Evolutionary conservation across 495 filamentous ascomycete species (phyloP).

Genomic region (Aeminium ludgeri): DNA sequence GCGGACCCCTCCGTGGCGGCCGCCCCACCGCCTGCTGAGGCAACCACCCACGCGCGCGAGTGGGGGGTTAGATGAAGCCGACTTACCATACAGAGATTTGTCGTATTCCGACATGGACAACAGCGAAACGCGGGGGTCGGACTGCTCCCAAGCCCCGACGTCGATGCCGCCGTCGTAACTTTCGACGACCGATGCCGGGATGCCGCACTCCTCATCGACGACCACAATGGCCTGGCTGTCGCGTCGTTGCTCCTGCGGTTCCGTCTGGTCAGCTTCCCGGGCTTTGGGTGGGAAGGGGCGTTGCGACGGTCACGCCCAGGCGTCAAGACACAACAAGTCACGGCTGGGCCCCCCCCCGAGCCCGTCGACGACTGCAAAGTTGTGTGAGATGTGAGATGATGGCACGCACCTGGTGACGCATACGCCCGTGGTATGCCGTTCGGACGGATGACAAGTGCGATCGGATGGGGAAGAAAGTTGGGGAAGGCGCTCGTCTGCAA

Average conservation of each 20-base stretch:
- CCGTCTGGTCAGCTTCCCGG: no score
- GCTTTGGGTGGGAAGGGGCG: no score
- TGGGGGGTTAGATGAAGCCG: conserved; percentile 10
- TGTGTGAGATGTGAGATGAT: background rate
- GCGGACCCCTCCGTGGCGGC: conserved; percentile 2
- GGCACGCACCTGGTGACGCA: conserved; percentile 17
- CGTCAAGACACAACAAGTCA: no score
- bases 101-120: conserved; percentile 41
- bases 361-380: no score
- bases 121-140: conserved; percentile 12
- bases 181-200: conserved; percentile 9
- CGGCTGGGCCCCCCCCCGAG: no score
- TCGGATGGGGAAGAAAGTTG: conserved; percentile 4
- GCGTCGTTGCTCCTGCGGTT: conserved; percentile 7
- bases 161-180: conserved; percentile 6
- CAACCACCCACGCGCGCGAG: conserved; percentile 4
- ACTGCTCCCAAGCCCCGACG: conserved; percentile 10
- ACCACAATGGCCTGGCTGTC: conserved; percentile 12
- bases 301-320: no score
- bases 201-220: conserved; percentile 13
- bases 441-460: conserved; percentile 8
- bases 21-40: conserved; percentile 5
- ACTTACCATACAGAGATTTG: conserved; percentile 35
- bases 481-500: conserved; percentile 13
- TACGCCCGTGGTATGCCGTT: conserved; percentile 12